Evolutionary conservation across 2,329 filamentous ascomycete species (phyloP).

Genomic region (Cladosporium sp.): DNA sequence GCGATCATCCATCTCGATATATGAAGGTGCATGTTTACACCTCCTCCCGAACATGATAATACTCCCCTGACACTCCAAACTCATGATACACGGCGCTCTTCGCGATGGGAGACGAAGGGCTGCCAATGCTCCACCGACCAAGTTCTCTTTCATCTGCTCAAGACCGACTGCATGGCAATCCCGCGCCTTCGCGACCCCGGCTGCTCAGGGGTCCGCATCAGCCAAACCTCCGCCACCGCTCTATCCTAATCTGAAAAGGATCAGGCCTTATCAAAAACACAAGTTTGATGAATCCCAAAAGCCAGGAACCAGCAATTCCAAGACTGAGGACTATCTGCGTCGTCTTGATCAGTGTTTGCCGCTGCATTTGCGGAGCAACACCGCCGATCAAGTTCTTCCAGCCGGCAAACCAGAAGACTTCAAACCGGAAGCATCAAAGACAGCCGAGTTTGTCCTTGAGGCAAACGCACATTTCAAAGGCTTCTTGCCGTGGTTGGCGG

Average conservation of each 20-base stretch:
- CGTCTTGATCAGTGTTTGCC: constrained; percentile 37
- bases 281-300: too few relatives aligned
- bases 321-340: neutral
- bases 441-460: neutral
- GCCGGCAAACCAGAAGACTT: neutral
- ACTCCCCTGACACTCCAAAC: neutral
- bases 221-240: neutral
- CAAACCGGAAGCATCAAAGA: neutral
- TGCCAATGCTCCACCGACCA: constrained; percentile 7
- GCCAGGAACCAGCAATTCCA: too few relatives aligned
- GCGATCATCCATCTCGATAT: neutral
- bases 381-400: neutral
- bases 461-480: neutral
- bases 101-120: constrained; percentile 10
- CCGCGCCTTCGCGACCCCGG: neutral
- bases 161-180: constrained; percentile 7
- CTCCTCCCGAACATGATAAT: too few relatives aligned
- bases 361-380: constrained; percentile 23
- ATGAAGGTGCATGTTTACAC: neutral
- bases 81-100: constrained; percentile 12
- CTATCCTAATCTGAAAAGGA: too few relatives aligned
- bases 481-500: constrained; percentile 26
- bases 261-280: too few relatives aligned
- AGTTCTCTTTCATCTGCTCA: constrained; percentile 11
- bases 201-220: constrained; percentile 7